Base-by-base conservation (phyloP, 306 rosid species). In the Cicer yamashitae region DNA sequence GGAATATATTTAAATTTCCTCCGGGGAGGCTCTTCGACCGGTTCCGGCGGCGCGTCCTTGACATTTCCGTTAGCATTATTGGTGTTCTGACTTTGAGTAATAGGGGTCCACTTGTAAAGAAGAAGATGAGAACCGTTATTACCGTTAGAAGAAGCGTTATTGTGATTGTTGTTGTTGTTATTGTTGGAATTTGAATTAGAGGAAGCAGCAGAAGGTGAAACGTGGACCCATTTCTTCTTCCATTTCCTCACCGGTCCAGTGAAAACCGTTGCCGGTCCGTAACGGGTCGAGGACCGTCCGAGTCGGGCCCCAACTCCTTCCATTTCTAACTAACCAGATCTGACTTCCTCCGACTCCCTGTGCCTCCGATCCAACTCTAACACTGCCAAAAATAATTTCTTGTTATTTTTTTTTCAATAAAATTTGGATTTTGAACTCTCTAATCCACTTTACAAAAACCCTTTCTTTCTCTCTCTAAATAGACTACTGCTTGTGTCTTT, bases 161-260 rank as follows among this genome's bases (percentile, higher is more conserved):
- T 75, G 57, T 63, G 76, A 78, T 66, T 58, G 52, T 38, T 10
- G 43, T 51, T 71, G 73, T 74, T 81, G 78, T 77, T 77, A 51
- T 81, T 38, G 82, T 75, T 72, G 70, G 79, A 41, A 64, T 75
- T 72, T 67, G 79, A 41, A 64, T 77, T 22, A 1, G 87, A 59
- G 37, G 83, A 71, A 68, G 83, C 73, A 46, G 84, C 15, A n/a
- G 98, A 84, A 1, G 97, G 84, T 2, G 96, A 66, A 6, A 90
- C 91, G 85, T 89, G 96, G 85, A 94, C 87, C 99, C 99, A 94
- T 76, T 88, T 92, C 99, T 89, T 94, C 97, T 89, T 94, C 99
- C 99, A 94, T 88, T 77, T 92, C 89, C 99, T 79, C 10, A 94
- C 99, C 78, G 99, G 96, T 4, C 99, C 97, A 18, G 77, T 94